Evolutionary conservation across 768 basidiomycete genomes (phyloP).

Genomic region (Leccinum olivaceopallidum): DNA sequence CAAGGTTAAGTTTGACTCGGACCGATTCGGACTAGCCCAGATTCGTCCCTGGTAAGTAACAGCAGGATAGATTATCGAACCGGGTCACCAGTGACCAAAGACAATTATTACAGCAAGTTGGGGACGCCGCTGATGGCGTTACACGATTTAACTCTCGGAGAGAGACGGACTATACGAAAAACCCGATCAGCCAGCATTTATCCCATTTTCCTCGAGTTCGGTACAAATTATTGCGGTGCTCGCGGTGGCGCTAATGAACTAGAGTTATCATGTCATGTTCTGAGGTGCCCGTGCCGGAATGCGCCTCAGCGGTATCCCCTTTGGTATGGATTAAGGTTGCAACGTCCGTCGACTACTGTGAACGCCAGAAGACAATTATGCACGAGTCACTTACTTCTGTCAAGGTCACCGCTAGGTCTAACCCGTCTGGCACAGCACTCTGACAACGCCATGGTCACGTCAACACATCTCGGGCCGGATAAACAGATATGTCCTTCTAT

Average conservation of each 20-base stretch:
- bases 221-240: neutral
- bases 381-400: neutral
- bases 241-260: neutral
- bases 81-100: conserved; percentile 4
- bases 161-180: neutral
- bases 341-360: neutral
- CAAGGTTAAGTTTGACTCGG: conserved; percentile 28
- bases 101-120: neutral
- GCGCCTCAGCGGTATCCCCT: neutral
- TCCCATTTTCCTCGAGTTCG: neutral
- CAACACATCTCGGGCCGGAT: conserved; percentile 2
- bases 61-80: neutral
- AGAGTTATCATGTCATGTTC: neutral
- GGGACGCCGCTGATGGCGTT: neutral
- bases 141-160: neutral
- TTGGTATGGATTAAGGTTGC: conserved; percentile 10
- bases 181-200: conserved; percentile 1
- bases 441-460: neutral
- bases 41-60: neutral
- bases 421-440: neutral
- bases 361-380: neutral
- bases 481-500: conserved; percentile 1
- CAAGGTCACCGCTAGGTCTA: neutral
- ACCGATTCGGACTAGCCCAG: neutral
- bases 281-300: neutral